Evolutionary conservation across 2,329 filamentous ascomycete species (phyloP).

Genomic region (Scedosporium minutisporum): DNA sequence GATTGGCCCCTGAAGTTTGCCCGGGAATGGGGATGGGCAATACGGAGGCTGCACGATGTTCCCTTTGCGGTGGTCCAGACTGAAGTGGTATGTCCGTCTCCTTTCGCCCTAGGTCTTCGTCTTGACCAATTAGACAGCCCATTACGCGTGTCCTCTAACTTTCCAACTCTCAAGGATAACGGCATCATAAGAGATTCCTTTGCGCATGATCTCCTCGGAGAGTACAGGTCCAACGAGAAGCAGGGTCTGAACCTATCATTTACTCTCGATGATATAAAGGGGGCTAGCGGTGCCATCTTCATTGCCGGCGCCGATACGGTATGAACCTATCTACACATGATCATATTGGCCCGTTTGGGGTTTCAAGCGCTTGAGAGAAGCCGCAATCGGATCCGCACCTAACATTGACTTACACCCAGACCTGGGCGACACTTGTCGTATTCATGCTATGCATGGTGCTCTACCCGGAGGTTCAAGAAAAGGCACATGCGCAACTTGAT

Average conservation of each 20-base stretch:
- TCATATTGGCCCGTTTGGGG: too few relatives aligned
- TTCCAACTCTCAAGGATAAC: constrained; percentile 8
- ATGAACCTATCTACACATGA: constrained; percentile 8
- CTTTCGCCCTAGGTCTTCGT: neutral
- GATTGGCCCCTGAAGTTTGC: constrained; percentile 23
- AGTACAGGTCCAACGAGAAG: constrained; percentile 7
- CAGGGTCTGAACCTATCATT: neutral
- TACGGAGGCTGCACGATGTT: constrained; percentile 21
- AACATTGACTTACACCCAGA: constrained; percentile 12
- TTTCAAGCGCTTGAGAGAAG: neutral
- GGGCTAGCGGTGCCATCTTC: constrained; percentile 37
- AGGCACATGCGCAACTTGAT: constrained; percentile 37
- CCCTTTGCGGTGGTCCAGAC: constrained; percentile 19
- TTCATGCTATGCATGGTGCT: constrained; percentile 33
- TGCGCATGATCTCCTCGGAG: constrained; percentile 16
- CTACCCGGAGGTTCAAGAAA: constrained; percentile 33
- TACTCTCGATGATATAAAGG: constrained; percentile 36
- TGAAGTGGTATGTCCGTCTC: constrained; percentile 16
- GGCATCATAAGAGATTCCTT: constrained; percentile 14
- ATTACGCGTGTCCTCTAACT: neutral
- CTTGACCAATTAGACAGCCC: neutral
- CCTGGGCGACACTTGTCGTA: constrained; percentile 26
- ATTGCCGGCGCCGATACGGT: constrained; percentile 37
- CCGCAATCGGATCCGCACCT: neutral
- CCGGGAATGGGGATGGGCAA: constrained; percentile 24